phyloP scores from a whole-genome alignment of 352 stramenopile species.

The Phytophthora ramorum region DNA sequence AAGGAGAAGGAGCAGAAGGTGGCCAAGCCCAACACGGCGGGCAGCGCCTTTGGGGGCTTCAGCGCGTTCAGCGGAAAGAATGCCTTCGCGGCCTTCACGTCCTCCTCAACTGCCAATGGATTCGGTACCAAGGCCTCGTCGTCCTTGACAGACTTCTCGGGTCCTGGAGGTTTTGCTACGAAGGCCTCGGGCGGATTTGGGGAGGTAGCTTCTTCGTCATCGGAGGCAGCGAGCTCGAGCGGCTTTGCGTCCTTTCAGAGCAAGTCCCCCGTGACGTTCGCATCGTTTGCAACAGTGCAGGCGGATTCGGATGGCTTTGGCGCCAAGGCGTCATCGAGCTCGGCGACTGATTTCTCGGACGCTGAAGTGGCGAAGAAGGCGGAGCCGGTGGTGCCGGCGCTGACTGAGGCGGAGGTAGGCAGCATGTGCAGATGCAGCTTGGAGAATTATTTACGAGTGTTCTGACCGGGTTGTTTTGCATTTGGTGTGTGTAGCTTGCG shows the following conservation, averaged over 20 bases:
- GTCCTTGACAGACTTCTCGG: conserved; percentile 10
- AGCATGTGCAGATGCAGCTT: background rate
- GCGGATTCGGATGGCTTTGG: conserved; percentile 48
- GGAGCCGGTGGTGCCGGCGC: conserved; percentile 55
- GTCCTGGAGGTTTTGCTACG: conserved; percentile 9
- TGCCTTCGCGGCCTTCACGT: conserved; percentile 55
- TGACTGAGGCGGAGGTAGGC: conserved; percentile 73
- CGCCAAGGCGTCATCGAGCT: conserved; percentile 41
- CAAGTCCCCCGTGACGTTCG: conserved; percentile 52
- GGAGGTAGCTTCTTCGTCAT: conserved; percentile 13
- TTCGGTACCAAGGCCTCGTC: conserved; percentile 31
- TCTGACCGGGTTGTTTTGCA: conserved; percentile 14
- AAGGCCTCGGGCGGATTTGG: conserved; percentile 33
- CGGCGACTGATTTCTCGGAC: conserved; percentile 52
- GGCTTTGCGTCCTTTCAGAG: conserved; percentile 71
- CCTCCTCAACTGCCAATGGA: conserved; percentile 24
- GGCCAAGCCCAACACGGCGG: conserved; percentile 33
- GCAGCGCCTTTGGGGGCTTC: conserved; percentile 62
- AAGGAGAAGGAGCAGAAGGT: conserved; percentile 25
- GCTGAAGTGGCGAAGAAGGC: conserved; percentile 59
- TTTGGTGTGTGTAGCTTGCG: conserved; percentile 41
- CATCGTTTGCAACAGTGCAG: conserved; percentile 58
- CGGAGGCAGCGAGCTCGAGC: conserved; percentile 26
- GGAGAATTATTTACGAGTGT: background rate
- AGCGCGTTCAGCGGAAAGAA: conserved; percentile 57